These are phyloP conservation scores for Saccharomyces hybrid DNA, from an alignment of 1,139 yeast species.

Conservation along the genomic window DNA sequence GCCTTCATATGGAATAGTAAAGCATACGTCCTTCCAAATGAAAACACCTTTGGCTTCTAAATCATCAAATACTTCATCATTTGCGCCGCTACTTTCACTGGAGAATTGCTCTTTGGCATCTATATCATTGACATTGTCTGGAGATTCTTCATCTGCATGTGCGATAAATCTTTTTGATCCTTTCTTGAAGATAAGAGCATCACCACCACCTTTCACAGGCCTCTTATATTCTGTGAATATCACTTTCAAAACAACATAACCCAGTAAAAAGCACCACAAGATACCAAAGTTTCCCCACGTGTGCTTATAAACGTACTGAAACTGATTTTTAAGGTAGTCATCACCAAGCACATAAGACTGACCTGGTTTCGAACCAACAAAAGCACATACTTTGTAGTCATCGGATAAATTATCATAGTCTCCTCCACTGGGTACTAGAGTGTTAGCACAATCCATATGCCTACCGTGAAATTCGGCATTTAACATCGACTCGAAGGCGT, in stretches of 20 bases:
- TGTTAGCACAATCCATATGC: conserved; percentile 43
- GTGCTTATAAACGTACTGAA: conserved; percentile 36
- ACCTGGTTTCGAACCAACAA: conserved; percentile 40
- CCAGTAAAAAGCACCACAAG: conserved; percentile 37
- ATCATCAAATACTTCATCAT: conserved; percentile 19
- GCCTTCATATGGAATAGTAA: conserved; percentile 34
- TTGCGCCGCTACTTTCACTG: conserved; percentile 11
- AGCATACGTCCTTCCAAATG: conserved; percentile 39
- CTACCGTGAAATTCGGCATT: conserved; percentile 51
- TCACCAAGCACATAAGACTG: conserved; percentile 42
- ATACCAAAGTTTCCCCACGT: conserved; percentile 50
- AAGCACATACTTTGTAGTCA: conserved; percentile 45
- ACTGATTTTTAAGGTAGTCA: conserved; percentile 35
- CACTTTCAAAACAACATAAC: conserved; percentile 35
- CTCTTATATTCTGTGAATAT: conserved; percentile 37
- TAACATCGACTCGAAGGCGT: conserved; percentile 50
- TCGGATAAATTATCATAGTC: conserved; percentile 38
- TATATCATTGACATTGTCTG: conserved; percentile 10
- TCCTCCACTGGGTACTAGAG: conserved; percentile 46
- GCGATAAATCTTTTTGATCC: conserved; percentile 17
- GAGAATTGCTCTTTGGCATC: conserved; percentile 17
- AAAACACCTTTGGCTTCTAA: conserved; percentile 29
- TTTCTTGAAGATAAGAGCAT: conserved; percentile 36
- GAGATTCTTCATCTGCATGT: conserved; percentile 17
- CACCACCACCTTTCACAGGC: conserved; percentile 38